Evolutionary conservation across 257 asterid genomes (phyloP), one percentile per base, ranked within the genome.

Genomic region (Ilex aquifolium): DNA sequence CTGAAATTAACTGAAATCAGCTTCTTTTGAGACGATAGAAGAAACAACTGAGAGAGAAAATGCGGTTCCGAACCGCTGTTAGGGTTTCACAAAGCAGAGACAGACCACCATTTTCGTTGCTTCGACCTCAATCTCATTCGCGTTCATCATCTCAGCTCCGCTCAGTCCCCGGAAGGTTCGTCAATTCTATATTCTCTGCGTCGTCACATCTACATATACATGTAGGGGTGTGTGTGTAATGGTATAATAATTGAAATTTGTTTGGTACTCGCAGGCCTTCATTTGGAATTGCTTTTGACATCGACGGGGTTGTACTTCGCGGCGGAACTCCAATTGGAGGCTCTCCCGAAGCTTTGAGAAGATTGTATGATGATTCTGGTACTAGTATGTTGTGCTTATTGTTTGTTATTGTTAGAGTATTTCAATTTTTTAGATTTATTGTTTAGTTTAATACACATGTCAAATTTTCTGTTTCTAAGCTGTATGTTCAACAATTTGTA

Each of bases 231-330:
- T 50, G 31, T 57, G 50, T 40, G 27, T 52, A 36, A 36, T 36
- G 5, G 1, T 36, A 36, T 8, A 8, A 8, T 4, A 36, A 36
- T 36, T 36, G 5, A 4, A 36, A 30, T 64, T 61, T 36, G 32
- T 63, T 30, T 21, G 16, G 32, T 42, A 71, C 65, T 76, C 48
- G 66, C 82, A 66, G 76, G 48, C 48, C 52, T 55, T 69, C 88
- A 27, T 82, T 72, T 72, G 92, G 91, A 57, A 76, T 85, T 69
- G 88, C 92, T 11, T 85, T 85, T 69, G 92, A 85, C 63, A 72
- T 85, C 32, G 86, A 82, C 65, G 91, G 91, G 30, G 91, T 81
- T 62, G 68, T 82, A 55, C 84, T 85, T 30, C 82, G 84, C 11
- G 88, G 88, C 36, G 59, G 67, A 21, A 73, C 49, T 55, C 91